Evolutionary conservation across 2,329 filamentous ascomycete genomes (phyloP), one percentile per base, ranked within the genome.

Genomic region (Colletotrichum paranaense): DNA sequence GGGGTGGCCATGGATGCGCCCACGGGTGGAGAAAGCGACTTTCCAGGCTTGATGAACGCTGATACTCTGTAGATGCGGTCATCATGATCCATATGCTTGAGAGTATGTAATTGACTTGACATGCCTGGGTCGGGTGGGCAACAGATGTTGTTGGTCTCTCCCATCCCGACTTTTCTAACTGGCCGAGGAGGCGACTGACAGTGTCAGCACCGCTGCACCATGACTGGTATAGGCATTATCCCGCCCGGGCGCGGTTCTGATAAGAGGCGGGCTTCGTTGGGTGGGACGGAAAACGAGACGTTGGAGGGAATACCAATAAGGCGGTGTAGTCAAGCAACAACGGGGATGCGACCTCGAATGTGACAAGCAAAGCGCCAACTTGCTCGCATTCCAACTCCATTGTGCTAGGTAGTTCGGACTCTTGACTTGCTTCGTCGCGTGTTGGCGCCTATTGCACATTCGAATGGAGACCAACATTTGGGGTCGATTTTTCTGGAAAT

Each of bases 121-220:
- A 38, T 57, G 46, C 56, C 53, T 53, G 57, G 35, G 57, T 58
- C 59, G 53, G 52, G 38, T 59, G 35, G 68, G 49, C 65, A 42
- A 42, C 42, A 42, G 55, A 8, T 55, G 38, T 62, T 62, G 62
- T 72, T 67, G 72, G 62, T 55, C 38, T 12, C 16, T 11, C 7
- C 42, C 35, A 42, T 22, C 24, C 35, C 28, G 11, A 12, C 55
- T 22, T 55, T 42, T 57, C 63, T 66, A 38, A 72, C 59, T 53
- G 62, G 52, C 53, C 22, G 28, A 42, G 38, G 35, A 42, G 38
- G 38, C 38, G 38, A 12, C 38, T n/a, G 62, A 57, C 14, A 66
- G 35, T 70, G 73, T 75, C 66, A 75, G 73, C 73, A 67, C 62
- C 70, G 35, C 66, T 74, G 73, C 73, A 71, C 67, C 65, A 55